These are phyloP conservation scores for Ophiostoma himal-ulmi DNA, from an alignment of 2,329 filamentous ascomycete genomes.

Conservation along the genomic window DNA sequence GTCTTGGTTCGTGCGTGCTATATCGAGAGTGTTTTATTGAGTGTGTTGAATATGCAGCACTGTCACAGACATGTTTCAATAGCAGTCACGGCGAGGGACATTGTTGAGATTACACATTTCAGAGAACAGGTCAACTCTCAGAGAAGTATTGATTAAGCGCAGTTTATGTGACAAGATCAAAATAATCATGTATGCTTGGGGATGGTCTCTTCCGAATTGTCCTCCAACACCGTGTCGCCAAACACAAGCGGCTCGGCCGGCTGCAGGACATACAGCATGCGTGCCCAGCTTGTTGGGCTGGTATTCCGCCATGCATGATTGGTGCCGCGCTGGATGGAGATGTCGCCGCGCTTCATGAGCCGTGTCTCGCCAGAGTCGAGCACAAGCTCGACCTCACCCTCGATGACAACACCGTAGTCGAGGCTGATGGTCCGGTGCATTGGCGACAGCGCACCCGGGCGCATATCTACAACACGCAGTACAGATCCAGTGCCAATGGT, in stretches of 20 bases:
- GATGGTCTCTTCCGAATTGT: background rate
- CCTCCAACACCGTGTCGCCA: background rate
- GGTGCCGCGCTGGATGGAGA: slow-evolving; percentile 43
- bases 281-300: slow-evolving; percentile 40
- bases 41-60: background rate
- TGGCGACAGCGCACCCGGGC: slow-evolving; percentile 18
- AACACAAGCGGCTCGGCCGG: slow-evolving; percentile 2
- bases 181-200: background rate
- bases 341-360: slow-evolving; percentile 39
- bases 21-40: background rate
- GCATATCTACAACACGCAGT: slow-evolving; percentile 24
- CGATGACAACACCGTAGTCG: slow-evolving; percentile 34
- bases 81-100: no score
- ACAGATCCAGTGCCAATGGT: slow-evolving; percentile 22
- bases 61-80: background rate
- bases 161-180: background rate
- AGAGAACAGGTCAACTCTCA: background rate
- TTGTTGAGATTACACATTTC: no score
- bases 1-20: background rate
- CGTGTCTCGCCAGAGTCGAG: slow-evolving; percentile 40
- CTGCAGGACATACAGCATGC: slow-evolving; percentile 39
- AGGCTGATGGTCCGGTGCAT: slow-evolving; percentile 27
- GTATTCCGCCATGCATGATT: slow-evolving; percentile 41
- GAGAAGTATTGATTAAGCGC: background rate
- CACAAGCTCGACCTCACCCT: slow-evolving; percentile 29